These are phyloP conservation scores for Parasitella parasitica DNA, from an alignment of 371 early-diverging fungal species.

Conservation along the genomic window DNA sequence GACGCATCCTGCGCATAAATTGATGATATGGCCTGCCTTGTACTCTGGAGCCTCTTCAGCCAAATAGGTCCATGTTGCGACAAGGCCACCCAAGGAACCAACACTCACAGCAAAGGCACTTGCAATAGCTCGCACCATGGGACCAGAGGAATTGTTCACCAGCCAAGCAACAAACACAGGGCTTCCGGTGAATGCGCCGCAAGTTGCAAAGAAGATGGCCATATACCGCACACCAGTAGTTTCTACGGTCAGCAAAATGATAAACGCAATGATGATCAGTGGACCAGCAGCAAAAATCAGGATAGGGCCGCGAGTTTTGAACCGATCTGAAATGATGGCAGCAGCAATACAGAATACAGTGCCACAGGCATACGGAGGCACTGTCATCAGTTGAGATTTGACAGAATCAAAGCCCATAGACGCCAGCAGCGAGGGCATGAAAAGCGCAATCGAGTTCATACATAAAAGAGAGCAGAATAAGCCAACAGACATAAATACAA, in stretches of 20 bases:
- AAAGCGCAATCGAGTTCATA: constrained; percentile 46
- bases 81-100: constrained; percentile 21
- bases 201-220: constrained; percentile 28
- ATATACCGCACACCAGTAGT: constrained; percentile 19
- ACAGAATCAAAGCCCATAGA: constrained; percentile 20
- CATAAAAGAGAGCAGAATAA: constrained; percentile 39
- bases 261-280: constrained; percentile 16
- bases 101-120: constrained; percentile 19
- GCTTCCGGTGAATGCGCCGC: constrained; percentile 25
- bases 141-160: constrained; percentile 24
- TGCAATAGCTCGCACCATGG: constrained; percentile 24
- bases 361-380: constrained; percentile 40
- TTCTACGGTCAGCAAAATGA: constrained; percentile 14
- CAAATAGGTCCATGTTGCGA: constrained; percentile 29
- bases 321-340: constrained; percentile 33
- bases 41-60: constrained; percentile 26
- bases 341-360: constrained; percentile 25
- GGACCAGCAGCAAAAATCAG: constrained; percentile 13
- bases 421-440: constrained; percentile 32
- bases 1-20: constrained; percentile 16
- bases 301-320: constrained; percentile 28
- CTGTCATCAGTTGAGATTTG: constrained; percentile 37
- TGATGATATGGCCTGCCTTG: constrained; percentile 20
- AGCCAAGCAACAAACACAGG: constrained; percentile 28
- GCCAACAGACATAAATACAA: constrained; percentile 35